Evolutionary conservation across 257 asterid species (phyloP).

Genomic region (Jacaranda copaia): DNA sequence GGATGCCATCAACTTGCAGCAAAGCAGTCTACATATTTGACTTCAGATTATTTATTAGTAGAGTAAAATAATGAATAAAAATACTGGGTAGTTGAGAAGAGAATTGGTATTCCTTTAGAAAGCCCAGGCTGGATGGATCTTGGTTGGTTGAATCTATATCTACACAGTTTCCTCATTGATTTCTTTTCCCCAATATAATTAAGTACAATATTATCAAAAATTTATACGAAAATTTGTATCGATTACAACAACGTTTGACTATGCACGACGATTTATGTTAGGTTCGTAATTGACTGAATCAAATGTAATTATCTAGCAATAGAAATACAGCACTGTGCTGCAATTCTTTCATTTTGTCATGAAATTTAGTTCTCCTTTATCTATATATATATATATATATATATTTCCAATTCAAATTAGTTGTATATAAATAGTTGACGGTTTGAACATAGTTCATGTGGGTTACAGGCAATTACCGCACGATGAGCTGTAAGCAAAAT

Average conservation of each 20-base stretch:
- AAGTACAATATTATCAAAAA: not conserved
- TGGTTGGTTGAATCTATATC: constrained; percentile 35
- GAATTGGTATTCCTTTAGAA: constrained; percentile 16
- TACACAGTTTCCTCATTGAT: constrained; percentile 21
- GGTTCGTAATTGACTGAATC: not conserved
- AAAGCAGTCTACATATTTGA: constrained; percentile 52
- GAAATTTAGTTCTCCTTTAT: not conserved
- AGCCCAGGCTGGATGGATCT: constrained; percentile 46
- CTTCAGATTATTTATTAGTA: constrained; percentile 38
- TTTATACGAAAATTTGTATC: not conserved
- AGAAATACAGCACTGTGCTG: not conserved
- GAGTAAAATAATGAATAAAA: constrained; percentile 27
- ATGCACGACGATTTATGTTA: constrained; percentile 1
- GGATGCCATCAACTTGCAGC: constrained; percentile 45
- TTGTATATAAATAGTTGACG: too few relatives aligned
- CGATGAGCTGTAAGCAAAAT: too few relatives aligned
- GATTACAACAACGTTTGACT: constrained; percentile 34
- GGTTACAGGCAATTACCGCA: too few relatives aligned
- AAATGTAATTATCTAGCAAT: not conserved
- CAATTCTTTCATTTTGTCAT: not conserved
- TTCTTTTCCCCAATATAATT: not conserved
- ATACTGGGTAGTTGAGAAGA: constrained; percentile 50
- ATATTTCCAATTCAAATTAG: too few relatives aligned
- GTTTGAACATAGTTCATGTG: too few relatives aligned
- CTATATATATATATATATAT: too few relatives aligned